Conservation (phyloP, 2,329 filamentous ascomycete genomes). For the Fusarium solani-melongenae region DNA sequence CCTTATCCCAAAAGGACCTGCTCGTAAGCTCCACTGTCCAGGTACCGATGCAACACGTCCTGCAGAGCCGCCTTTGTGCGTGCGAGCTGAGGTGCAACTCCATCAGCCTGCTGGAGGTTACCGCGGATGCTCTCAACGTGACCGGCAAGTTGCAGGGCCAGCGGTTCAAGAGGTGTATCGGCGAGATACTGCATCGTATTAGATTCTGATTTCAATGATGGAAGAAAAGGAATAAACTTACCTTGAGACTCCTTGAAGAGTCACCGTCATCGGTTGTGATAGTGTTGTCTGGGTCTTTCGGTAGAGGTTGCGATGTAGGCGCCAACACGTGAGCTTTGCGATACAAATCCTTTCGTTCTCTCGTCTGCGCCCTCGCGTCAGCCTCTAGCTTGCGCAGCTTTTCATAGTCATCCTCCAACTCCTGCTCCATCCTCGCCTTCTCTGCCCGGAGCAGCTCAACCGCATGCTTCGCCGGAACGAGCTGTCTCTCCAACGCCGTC, state of each 20-base stretch:
- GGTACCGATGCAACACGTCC: constrained; percentile 57
- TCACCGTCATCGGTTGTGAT: constrained; percentile 15
- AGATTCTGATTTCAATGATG: not conserved
- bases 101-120: constrained; percentile 66
- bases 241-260: constrained; percentile 36
- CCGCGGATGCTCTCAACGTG: constrained; percentile 67
- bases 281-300: constrained; percentile 14
- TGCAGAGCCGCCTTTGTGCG: constrained; percentile 62
- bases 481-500: constrained; percentile 64
- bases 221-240: not conserved
- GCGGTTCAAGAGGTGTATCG: constrained; percentile 56
- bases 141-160: constrained; percentile 61
- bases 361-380: constrained; percentile 66
- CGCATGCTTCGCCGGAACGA: constrained; percentile 72
- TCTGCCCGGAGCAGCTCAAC: constrained; percentile 70
- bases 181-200: constrained; percentile 47
- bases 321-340: constrained; percentile 63
- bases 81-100: constrained; percentile 60
- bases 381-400: constrained; percentile 62
- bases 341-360: constrained; percentile 60
- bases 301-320: constrained; percentile 45
- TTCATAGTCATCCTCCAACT: constrained; percentile 67
- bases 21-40: constrained; percentile 60
- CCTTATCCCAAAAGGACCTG: constrained; percentile 57
- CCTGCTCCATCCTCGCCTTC: constrained; percentile 65